Percentiles rank a stretch among this genome's conserved stretches.
Conservation (phyloP, 352 stramenopile genomes). For the Pythium scleroteichum region DNA sequence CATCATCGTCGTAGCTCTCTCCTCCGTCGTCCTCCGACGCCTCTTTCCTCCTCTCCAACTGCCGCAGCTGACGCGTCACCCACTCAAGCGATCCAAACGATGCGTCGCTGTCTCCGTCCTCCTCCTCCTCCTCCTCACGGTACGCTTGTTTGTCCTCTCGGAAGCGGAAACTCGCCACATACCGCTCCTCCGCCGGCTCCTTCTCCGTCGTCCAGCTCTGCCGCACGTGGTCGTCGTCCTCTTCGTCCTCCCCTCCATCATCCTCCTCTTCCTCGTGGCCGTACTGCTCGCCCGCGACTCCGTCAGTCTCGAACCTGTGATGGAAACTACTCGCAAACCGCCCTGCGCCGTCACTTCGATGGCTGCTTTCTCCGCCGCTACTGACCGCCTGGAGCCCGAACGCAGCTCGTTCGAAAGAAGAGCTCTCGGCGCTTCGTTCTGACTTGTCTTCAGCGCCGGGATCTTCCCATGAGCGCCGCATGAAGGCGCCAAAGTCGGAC, state of each 20-base stretch:
- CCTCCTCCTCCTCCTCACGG: slow-evolving; percentile 6
- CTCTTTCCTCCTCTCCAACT: slow-evolving; percentile 13
- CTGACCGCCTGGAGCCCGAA: slow-evolving; percentile 20
- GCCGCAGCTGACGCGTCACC: slow-evolving; percentile 27
- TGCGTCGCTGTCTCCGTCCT: slow-evolving; percentile 19
- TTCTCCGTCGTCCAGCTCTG: slow-evolving; percentile 31
- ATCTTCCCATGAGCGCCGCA: slow-evolving; percentile 4
- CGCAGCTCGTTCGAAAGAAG: slow-evolving; percentile 10
- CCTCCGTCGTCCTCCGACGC: slow-evolving; percentile 12
- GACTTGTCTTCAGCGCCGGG: background rate
- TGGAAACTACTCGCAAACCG: slow-evolving; percentile 12
- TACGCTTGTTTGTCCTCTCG: slow-evolving; percentile 2
- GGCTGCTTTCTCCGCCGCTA: slow-evolving; percentile 18
- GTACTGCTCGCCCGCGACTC: slow-evolving; percentile 4
- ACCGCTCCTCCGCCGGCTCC: slow-evolving; percentile 4
- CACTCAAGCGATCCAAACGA: slow-evolving; percentile 34
- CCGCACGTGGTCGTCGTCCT: slow-evolving; percentile 29
- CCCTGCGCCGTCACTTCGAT: slow-evolving; percentile 2
- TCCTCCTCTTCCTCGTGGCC: background rate
- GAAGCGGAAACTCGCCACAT: slow-evolving; percentile 18
- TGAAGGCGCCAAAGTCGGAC: background rate
- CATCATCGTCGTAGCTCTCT: slow-evolving; percentile 20
- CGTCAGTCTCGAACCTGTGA: slow-evolving; percentile 6
- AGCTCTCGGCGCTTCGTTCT: background rate
- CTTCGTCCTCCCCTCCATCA: slow-evolving; percentile 25